These are phyloP conservation scores for Paraphoma sp. DNA, from an alignment of 2,329 filamentous ascomycete genomes.

Conservation along the genomic window DNA sequence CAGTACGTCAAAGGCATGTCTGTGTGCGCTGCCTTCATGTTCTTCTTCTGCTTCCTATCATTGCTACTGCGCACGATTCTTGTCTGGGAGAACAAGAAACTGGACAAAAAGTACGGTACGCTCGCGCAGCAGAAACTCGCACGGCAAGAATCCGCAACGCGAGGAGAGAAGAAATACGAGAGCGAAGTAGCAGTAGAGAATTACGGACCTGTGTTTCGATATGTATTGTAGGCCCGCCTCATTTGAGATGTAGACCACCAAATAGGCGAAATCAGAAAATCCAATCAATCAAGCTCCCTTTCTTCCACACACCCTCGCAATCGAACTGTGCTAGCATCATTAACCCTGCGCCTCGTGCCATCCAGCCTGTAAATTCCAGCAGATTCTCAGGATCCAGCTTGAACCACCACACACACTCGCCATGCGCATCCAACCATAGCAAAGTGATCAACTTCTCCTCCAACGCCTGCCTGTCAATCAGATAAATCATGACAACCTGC, in stretches of 20 bases:
- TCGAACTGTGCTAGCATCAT: not conserved
- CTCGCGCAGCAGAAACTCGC: constrained; percentile 34
- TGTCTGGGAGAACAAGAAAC: constrained; percentile 45
- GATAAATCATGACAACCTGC: not conserved
- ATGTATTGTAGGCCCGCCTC: constrained; percentile 30
- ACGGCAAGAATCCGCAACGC: constrained; percentile 20
- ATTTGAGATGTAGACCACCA: not conserved
- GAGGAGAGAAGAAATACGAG: constrained; percentile 13
- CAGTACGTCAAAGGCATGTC: constrained; percentile 44
- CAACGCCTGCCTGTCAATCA: not conserved
- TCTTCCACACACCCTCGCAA: not conserved
- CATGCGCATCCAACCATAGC: not conserved
- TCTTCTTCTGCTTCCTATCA: constrained; percentile 42
- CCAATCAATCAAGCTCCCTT: not conserved
- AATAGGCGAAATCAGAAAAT: not conserved
- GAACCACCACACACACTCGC: not conserved
- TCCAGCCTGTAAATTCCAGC: not conserved
- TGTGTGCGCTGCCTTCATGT: constrained; percentile 48
- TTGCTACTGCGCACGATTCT: constrained; percentile 39
- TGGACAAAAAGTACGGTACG: constrained; percentile 42
- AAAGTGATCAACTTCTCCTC: not conserved
- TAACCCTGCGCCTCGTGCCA: not conserved
- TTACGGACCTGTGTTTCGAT: constrained; percentile 42
- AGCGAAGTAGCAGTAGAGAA: constrained; percentile 38
- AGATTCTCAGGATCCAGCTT: not conserved